Evolutionary conservation across 805 yeast genomes (phyloP), one percentile per base, ranked within the genome.

Genomic region (Debaryomyces castellii): DNA sequence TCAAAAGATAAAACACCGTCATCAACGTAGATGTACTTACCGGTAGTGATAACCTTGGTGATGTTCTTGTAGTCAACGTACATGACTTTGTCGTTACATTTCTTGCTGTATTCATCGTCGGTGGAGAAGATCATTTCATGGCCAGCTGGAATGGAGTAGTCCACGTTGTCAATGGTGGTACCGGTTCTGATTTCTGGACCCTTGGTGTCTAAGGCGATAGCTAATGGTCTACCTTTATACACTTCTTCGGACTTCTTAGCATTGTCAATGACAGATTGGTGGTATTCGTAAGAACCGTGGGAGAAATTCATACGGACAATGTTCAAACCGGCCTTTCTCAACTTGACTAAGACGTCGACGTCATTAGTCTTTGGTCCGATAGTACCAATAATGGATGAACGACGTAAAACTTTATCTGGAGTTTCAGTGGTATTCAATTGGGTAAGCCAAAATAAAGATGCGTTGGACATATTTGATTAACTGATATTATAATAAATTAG

Each of bases 181-280:
- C 99, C 99, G 48, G 99, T 92, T 83, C 99, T 89, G 77, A 94
- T 94, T 78, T 94, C 99, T 53, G 99, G 99, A 60, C 99, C 99
- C 82, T 94, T 94, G 71, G 98, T 94, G 73, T 94, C 99, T 62
- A 94, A 83, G 55, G 99, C 99, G 73, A 94, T 91, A 51, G 97
- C 98, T 63, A 94, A 80, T 45, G 98, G 99, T 77, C 98, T 89
- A 65, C 98, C 97, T 56, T 87, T 82, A 73, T 85, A 90, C 46
- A 86, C 69, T 71, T 83, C 84, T 74, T 88, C 97, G 54, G 97
- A 90, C 73, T 89, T 84, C 76, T 96, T 87, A 60, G 97, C 89
- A 67, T 94, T 92, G 81, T 92, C 97, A 70, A 94, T 77, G 62
- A 94, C 99, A 52, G 89, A 76, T 76, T 91, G 97, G 76, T 94